phyloP scores from a whole-genome alignment of 1,284 basidiomycete species.

The Tausonia pullulans region DNA sequence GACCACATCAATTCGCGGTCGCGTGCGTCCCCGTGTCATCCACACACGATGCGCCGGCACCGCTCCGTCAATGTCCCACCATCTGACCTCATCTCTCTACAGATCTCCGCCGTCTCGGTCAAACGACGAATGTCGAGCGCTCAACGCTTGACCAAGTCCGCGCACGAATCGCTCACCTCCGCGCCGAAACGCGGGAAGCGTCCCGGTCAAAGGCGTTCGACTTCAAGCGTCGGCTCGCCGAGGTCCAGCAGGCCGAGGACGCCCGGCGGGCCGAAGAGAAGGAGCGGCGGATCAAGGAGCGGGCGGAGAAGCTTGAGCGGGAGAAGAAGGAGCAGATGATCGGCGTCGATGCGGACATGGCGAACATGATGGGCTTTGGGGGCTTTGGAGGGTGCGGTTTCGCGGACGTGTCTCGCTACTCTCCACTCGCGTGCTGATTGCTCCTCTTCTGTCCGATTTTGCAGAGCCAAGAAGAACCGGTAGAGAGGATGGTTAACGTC shows the following conservation, averaged over 20 bases:
- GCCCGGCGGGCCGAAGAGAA: slow-evolving; percentile 43
- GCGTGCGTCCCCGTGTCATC: slow-evolving; percentile 50
- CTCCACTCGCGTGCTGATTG: no score
- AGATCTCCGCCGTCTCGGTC: slow-evolving; percentile 87
- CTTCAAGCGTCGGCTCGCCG: slow-evolving; percentile 76
- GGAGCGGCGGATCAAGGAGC: slow-evolving; percentile 52
- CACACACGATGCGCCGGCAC: slow-evolving; percentile 3
- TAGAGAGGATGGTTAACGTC: background rate
- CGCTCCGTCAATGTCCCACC: slow-evolving; percentile 4
- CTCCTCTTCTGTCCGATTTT: no score
- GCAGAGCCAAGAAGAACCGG: background rate
- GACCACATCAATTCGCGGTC: slow-evolving; percentile 92
- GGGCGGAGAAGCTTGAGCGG: slow-evolving; percentile 27
- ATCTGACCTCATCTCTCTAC: slow-evolving; percentile 3
- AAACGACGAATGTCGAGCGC: slow-evolving; percentile 79
- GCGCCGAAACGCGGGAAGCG: slow-evolving; percentile 69
- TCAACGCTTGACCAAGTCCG: slow-evolving; percentile 88
- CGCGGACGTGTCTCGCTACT: no score
- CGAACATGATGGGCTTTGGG: slow-evolving; percentile 82
- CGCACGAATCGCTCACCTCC: slow-evolving; percentile 71
- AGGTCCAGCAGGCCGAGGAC: slow-evolving; percentile 54
- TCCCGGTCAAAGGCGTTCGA: slow-evolving; percentile 78
- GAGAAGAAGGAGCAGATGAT: slow-evolving; percentile 24
- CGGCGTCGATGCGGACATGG: slow-evolving; percentile 45
- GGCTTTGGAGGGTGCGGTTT: slow-evolving; percentile 53